Evolutionary conservation across 2,329 filamentous ascomycete genomes (phyloP).

Genomic region (Aspergillus sp.): DNA sequence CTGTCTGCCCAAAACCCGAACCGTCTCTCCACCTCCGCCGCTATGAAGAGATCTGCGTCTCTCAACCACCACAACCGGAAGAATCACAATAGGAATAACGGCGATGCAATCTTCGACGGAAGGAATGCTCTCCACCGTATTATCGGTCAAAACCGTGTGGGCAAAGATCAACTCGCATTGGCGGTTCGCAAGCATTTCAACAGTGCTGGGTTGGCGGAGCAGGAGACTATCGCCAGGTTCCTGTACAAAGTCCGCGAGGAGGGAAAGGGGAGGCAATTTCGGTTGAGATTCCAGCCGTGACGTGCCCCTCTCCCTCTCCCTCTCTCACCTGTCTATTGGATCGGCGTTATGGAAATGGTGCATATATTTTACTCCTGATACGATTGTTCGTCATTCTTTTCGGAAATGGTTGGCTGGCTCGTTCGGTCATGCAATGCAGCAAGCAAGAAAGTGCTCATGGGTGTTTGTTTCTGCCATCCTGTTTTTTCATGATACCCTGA

Average conservation of each 20-base stretch:
- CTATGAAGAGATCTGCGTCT: neutral
- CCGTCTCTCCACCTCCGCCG: neutral
- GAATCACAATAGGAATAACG: conserved; percentile 4
- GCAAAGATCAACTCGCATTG: conserved; percentile 35
- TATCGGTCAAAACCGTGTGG: conserved; percentile 31
- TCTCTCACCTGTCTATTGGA: neutral
- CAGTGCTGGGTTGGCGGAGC: conserved; percentile 38
- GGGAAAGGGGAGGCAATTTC: conserved; percentile 33
- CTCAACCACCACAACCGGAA: conserved; percentile 1
- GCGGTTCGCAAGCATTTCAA: conserved; percentile 43
- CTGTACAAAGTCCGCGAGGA: conserved; percentile 43
- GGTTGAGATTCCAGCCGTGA: conserved; percentile 36
- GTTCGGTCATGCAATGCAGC: too few relatives aligned
- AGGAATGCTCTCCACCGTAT: conserved; percentile 19
- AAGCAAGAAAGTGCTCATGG: too few relatives aligned
- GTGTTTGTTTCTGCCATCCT: too few relatives aligned
- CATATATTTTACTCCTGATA: neutral
- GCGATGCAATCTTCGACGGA: conserved; percentile 6
- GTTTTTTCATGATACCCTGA: too few relatives aligned
- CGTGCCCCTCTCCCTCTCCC: conserved; percentile 2
- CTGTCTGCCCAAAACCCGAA: conserved; percentile 7
- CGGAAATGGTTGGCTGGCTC: too few relatives aligned
- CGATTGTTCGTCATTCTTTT: too few relatives aligned
- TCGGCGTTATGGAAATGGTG: neutral
- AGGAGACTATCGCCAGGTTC: conserved; percentile 41